phyloP scores from a whole-genome alignment of 1,139 yeast genomes.

The Blastobotrys petasosporus region DNA sequence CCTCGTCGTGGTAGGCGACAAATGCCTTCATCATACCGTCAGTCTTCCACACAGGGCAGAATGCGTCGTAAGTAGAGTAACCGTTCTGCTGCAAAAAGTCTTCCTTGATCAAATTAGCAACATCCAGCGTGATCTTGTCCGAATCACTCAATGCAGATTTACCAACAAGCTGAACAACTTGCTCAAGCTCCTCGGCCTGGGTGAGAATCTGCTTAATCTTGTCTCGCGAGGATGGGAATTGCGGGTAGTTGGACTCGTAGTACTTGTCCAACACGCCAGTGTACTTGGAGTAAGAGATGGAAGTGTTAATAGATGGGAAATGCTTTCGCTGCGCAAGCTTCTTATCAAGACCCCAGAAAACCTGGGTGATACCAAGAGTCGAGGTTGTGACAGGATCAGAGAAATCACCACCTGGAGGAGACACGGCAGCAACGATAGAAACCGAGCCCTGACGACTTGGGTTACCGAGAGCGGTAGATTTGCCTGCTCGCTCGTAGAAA shows the following conservation, averaged over 20 bases:
- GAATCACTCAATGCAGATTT: conserved; percentile 94
- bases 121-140: conserved; percentile 94
- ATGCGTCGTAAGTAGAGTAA: conserved; percentile 94
- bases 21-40: conserved; percentile 96
- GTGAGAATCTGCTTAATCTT: conserved; percentile 90
- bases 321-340: conserved; percentile 99
- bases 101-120: conserved; percentile 84
- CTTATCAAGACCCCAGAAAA: conserved; percentile 99
- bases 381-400: conserved; percentile 99
- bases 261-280: conserved; percentile 79
- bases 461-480: conserved; percentile 89
- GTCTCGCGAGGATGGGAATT: conserved; percentile 83
- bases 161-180: conserved; percentile 98
- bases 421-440: conserved; percentile 98
- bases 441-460: conserved; percentile 96
- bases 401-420: conserved; percentile 99
- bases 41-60: conserved; percentile 99
- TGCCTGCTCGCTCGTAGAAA: conserved; percentile 99
- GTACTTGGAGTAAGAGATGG: conserved; percentile 94
- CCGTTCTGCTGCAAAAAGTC: conserved; percentile 99
- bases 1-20: conserved; percentile 87
- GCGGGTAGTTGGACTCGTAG: conserved; percentile 83
- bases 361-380: conserved; percentile 97
- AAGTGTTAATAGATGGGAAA: conserved; percentile 96
- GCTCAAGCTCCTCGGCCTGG: conserved; percentile 96